A percentile compares a stretch with the other conserved stretches of the same genome.
phyloP scores from a whole-genome alignment of 2,329 filamentous ascomycete genomes.

The Stachybotrys elegans region DNA sequence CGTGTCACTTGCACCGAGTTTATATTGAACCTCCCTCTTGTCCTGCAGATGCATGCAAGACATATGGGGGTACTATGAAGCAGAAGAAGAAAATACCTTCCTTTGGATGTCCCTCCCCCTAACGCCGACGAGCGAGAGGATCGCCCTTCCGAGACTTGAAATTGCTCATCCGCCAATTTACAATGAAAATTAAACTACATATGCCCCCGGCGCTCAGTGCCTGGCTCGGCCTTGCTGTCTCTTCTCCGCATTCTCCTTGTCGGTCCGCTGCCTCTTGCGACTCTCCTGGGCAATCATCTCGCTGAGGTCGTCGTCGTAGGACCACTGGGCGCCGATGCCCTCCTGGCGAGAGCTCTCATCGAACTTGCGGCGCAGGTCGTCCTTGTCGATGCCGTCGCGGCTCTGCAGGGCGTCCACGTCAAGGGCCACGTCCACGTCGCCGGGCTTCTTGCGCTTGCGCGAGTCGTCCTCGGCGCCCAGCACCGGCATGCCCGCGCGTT shows the following conservation, averaged over 20 bases:
- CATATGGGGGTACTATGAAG: too few relatives aligned
- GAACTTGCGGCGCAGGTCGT: constrained; percentile 75
- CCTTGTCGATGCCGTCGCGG: constrained; percentile 76
- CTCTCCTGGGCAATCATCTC: constrained; percentile 96
- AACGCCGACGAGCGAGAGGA: too few relatives aligned
- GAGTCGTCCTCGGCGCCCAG: constrained; percentile 75
- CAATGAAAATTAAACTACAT: too few relatives aligned
- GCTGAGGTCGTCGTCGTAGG: constrained; percentile 80
- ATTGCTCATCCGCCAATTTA: too few relatives aligned
- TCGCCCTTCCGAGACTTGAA: too few relatives aligned
- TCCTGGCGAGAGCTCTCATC: constrained; percentile 66
- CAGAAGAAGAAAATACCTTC: too few relatives aligned
- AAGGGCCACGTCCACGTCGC: constrained; percentile 88
- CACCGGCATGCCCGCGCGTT: constrained; percentile 54
- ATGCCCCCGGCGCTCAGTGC: too few relatives aligned
- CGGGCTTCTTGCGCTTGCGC: constrained; percentile 89
- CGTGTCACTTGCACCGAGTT: too few relatives aligned
- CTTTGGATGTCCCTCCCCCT: too few relatives aligned
- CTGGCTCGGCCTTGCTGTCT: constrained; percentile 51
- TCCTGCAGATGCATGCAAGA: too few relatives aligned
- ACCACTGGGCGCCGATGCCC: constrained; percentile 63
- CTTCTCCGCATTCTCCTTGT: constrained; percentile 71
- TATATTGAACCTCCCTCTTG: too few relatives aligned
- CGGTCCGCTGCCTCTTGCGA: constrained; percentile 82
- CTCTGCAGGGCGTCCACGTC: constrained; percentile 75